Evolutionary conservation across 2,329 filamentous ascomycete species (phyloP).

Genomic region (Penicillium sp.): DNA sequence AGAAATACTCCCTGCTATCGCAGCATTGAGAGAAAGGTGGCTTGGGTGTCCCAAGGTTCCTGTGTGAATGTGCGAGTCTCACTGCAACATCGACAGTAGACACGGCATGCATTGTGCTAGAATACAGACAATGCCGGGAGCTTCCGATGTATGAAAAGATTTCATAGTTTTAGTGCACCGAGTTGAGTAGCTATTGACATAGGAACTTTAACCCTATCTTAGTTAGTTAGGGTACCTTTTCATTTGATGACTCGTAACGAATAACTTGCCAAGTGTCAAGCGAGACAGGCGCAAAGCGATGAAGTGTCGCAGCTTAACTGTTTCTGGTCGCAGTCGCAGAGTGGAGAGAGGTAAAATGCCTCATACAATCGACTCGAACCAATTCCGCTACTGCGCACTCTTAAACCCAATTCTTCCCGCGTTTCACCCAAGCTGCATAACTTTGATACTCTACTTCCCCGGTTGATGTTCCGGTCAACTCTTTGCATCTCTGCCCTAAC

Average conservation of each 20-base stretch:
- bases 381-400: conserved; percentile 2
- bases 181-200: neutral
- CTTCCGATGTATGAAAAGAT: neutral
- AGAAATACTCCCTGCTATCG: neutral
- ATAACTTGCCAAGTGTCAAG: conserved; percentile 3
- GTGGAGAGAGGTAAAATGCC: conserved; percentile 14
- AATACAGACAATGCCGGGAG: neutral
- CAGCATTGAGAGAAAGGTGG: neutral
- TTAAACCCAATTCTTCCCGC: neutral
- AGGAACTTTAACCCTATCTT: neutral
- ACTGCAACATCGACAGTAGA: neutral
- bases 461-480: conserved; percentile 12
- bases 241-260: neutral
- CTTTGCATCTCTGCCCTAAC: neutral
- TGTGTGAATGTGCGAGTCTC: neutral
- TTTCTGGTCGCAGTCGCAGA: conserved; percentile 3
- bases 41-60: neutral
- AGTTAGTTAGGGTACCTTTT: neutral
- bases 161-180: neutral
- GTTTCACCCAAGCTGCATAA: neutral
- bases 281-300: conserved; percentile 12
- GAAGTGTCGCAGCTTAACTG: conserved; percentile 5
- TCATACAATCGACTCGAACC: conserved; percentile 9
- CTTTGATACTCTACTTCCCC: conserved; percentile 8
- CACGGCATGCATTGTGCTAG: neutral